A percentile compares a stretch with the other conserved stretches of the same genome.
Evolutionary conservation across 1,284 basidiomycete species (phyloP).

Genomic region (Ganoderma resinaceum): DNA sequence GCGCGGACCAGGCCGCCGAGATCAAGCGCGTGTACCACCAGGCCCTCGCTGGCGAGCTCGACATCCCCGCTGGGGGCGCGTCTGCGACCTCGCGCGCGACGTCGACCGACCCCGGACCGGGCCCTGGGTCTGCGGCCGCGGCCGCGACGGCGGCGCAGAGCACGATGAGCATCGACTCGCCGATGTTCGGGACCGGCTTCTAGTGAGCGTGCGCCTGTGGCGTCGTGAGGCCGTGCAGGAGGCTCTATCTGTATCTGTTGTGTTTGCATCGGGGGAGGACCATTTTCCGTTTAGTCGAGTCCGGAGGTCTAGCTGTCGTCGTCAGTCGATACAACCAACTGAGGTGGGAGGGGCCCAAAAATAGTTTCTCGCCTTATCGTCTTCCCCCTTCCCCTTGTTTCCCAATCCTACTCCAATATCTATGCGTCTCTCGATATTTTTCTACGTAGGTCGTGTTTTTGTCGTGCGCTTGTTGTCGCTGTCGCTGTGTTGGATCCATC

Average conservation of each 20-base stretch:
- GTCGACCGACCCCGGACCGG: slow-evolving; percentile 4
- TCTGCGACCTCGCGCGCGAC: slow-evolving; percentile 38
- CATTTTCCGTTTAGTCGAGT: neutral
- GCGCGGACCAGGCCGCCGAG: slow-evolving; percentile 78
- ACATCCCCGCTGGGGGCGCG: slow-evolving; percentile 60
- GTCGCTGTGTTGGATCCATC: slow-evolving; percentile 22
- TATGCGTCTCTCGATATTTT: neutral
- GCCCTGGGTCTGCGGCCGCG: neutral
- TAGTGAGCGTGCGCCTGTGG: neutral
- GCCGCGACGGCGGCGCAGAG: too few species aligned
- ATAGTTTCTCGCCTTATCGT: neutral
- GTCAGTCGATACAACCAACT: neutral
- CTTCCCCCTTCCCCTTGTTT: too few species aligned
- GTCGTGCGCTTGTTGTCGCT: neutral
- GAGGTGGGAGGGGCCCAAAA: neutral
- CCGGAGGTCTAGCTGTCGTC: neutral
- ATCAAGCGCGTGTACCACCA: slow-evolving; percentile 63
- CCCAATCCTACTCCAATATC: neutral
- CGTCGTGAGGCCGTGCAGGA: neutral
- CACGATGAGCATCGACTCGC: slow-evolving; percentile 34
- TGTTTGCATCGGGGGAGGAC: neutral
- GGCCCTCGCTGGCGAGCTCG: slow-evolving; percentile 54
- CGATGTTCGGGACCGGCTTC: slow-evolving; percentile 10
- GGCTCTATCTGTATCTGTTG: neutral
- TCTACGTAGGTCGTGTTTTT: neutral